Base-by-base conservation (phyloP, 345 rosid genomes). In the Turritis glabra region DNA sequence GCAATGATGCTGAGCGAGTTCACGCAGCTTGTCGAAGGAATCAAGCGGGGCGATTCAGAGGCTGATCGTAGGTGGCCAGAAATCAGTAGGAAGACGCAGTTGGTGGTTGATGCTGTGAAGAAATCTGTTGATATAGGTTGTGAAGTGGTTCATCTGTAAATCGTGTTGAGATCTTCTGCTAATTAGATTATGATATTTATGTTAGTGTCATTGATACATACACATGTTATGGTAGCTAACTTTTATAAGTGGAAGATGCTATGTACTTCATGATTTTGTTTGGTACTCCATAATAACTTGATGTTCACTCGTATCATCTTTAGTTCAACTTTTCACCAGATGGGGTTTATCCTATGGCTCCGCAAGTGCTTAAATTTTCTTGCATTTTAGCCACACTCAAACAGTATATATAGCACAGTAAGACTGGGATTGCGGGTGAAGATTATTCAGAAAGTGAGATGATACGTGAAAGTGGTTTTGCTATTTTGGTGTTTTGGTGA, bases 11-110 rank as follows among this genome's bases (percentile, higher is more conserved):
- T 88, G 35, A 71, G 55, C 60, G 89, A 85, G 74, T 73, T 88
- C 19, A 75, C 82, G 1, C 60, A 73, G 54, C 78, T 86, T 53
- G 88, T 83, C 26, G 59, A 53, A 41, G 84, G 81, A 9, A 78
- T 84, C 54, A 76, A 58, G 8, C 18, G 44, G 11, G 71, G 65
- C 0, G 82, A 70, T 17, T 30, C 48, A 18, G 54, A 18, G 15
- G 84, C 85, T 7, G 88, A 86, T 63, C 60, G 21, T 1, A 83
- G 26, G 40, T 90, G 96, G 91, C 81, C 83, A 0, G 86, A 81
- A 70, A 86, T 84, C 30, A 86, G 88, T 52, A 77, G 79, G 73
- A 90, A 86, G 81, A 88, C 91, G 63, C 96, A 86, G 74, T 11
- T 83, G 17, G 90, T 90, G 32, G 10, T 88, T 26, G 91, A 86